phyloP scores from a whole-genome alignment of 2,329 filamentous ascomycete species.

The Niveomyces coronatus region DNA sequence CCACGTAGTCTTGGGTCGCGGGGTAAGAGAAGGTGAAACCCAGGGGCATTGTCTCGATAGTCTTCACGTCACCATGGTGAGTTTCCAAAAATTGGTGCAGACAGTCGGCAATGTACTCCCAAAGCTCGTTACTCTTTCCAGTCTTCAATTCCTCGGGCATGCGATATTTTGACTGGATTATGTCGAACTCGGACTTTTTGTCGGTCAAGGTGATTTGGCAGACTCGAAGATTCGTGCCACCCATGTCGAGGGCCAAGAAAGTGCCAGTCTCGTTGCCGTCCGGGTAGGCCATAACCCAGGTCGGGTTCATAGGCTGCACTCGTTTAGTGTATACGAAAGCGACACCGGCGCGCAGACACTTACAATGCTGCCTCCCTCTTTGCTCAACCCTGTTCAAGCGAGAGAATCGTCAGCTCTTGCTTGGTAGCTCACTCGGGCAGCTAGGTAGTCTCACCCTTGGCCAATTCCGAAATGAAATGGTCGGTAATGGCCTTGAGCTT shows the following conservation, averaged over 20 bases:
- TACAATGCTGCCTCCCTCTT: constrained; percentile 88
- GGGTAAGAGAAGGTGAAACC: constrained; percentile 97
- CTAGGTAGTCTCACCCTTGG: constrained; percentile 52
- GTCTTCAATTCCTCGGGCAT: constrained; percentile 91
- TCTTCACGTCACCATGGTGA: constrained; percentile 59
- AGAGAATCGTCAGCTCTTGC: not conserved
- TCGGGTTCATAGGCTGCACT: constrained; percentile 85
- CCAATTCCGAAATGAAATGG: constrained; percentile 81
- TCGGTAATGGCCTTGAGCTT: constrained; percentile 86
- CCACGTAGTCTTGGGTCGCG: constrained; percentile 84
- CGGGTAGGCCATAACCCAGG: constrained; percentile 88
- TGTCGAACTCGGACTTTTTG: constrained; percentile 81
- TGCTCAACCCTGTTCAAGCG: constrained; percentile 71
- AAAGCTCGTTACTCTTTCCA: constrained; percentile 73
- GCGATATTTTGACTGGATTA: constrained; percentile 91
- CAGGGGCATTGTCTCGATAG: constrained; percentile 59
- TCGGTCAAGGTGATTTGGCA: constrained; percentile 87
- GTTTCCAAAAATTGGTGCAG: constrained; percentile 82
- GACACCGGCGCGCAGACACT: too few species aligned
- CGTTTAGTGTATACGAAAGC: too few species aligned
- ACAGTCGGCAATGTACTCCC: constrained; percentile 92
- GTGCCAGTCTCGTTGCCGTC: constrained; percentile 80
- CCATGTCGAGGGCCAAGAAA: constrained; percentile 87
- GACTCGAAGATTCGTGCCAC: constrained; percentile 89
- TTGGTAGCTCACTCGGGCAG: not conserved